Evolutionary conservation across 176 grass and related monocot genomes (phyloP).

Genomic region (Triticum timopheevii): DNA sequence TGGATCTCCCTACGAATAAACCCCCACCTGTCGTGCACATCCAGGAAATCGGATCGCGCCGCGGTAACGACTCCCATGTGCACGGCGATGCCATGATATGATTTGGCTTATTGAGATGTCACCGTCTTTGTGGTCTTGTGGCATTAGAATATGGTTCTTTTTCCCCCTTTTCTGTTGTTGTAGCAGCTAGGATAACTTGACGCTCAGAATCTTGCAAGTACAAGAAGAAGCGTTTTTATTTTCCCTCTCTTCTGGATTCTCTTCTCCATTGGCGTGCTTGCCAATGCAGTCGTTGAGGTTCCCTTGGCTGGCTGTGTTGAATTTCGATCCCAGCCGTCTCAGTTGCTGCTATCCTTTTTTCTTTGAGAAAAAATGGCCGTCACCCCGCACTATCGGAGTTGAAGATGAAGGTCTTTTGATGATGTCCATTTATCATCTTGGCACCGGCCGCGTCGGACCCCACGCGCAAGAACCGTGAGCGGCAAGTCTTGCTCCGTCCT

Average conservation of each 20-base stretch:
- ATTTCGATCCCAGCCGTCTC: background rate
- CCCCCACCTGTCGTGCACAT: background rate
- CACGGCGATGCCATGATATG: background rate
- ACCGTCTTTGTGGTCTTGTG: background rate
- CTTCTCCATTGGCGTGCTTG: background rate
- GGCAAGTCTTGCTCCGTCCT: background rate
- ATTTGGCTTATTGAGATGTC: slow-evolving; percentile 20
- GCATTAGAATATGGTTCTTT: slow-evolving; percentile 11
- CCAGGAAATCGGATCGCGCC: background rate
- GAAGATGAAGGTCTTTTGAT: background rate
- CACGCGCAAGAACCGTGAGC: slow-evolving; percentile 14
- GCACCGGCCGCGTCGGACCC: background rate
- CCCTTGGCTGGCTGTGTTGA: background rate
- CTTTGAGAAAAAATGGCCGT: background rate
- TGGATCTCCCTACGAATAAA: background rate
- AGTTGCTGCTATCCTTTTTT: background rate
- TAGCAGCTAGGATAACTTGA: background rate
- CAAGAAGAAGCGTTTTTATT: background rate
- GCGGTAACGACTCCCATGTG: slow-evolving; percentile 25
- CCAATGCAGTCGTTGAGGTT: background rate
- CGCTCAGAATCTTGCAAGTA: slow-evolving; percentile 1
- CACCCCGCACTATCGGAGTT: background rate
- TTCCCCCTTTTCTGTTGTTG: background rate
- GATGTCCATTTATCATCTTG: slow-evolving; percentile 9
- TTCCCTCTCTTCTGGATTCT: no score